These are phyloP conservation scores for Myotisia sp. DNA, from an alignment of 2,329 filamentous ascomycete genomes.

Conservation along the genomic window DNA sequence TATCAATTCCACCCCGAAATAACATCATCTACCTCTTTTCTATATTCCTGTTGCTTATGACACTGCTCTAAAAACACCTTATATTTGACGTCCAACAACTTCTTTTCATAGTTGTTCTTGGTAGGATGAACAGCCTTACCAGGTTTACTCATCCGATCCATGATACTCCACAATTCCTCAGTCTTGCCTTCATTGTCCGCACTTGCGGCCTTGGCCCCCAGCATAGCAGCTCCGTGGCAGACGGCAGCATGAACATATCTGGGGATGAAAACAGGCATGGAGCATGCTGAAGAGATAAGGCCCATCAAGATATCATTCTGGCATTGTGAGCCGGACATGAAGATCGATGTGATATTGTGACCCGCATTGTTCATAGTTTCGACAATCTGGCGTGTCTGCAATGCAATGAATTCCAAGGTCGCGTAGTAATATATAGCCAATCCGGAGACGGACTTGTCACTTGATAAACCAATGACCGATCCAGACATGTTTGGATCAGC, in stretches of 20 bases:
- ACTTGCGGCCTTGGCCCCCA: constrained; percentile 92
- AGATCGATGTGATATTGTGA: constrained; percentile 79
- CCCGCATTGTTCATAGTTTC: constrained; percentile 84
- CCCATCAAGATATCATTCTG: constrained; percentile 88
- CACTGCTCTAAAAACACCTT: constrained; percentile 92
- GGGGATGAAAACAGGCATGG: constrained; percentile 86
- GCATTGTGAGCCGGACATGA: constrained; percentile 98
- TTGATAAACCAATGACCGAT: constrained; percentile 70
- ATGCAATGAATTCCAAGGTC: constrained; percentile 94
- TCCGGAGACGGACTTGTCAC: constrained; percentile 73
- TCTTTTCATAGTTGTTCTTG: constrained; percentile 57
- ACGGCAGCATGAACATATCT: constrained; percentile 90
- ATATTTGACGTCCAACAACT: constrained; percentile 75
- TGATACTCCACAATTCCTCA: constrained; percentile 86
- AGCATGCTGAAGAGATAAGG: constrained; percentile 77
- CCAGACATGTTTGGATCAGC: constrained; percentile 90
- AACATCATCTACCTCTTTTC: constrained; percentile 58
- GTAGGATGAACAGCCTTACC: constrained; percentile 69
- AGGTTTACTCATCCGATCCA: constrained; percentile 94
- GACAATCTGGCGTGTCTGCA: constrained; percentile 92
- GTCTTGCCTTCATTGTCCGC: constrained; percentile 61
- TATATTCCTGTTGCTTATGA: constrained; percentile 67
- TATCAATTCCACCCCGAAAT: constrained; percentile 32
- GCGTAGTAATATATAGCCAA: constrained; percentile 87
- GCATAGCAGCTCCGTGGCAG: constrained; percentile 95